These are phyloP conservation scores for Hsuehochloa calcarea DNA, from an alignment of 176 grass and related monocot genomes.

Conservation along the genomic window DNA sequence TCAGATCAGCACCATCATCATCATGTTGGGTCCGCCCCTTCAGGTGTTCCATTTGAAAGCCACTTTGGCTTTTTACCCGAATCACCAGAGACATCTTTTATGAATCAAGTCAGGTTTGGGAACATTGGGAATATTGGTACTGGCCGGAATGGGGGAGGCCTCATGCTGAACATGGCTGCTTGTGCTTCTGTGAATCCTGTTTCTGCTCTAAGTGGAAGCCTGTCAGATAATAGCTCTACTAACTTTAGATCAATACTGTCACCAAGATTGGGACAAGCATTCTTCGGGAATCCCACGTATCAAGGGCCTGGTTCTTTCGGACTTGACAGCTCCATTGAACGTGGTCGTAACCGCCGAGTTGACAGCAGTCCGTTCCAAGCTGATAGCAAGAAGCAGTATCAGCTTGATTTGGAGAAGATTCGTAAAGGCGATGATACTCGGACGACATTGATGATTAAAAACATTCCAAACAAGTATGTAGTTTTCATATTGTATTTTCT, in stretches of 20 bases:
- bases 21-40: conserved; percentile 85
- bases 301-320: conserved; percentile 48
- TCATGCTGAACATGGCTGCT: conserved; percentile 61
- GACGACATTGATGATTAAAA: conserved; percentile 97
- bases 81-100: conserved; percentile 60
- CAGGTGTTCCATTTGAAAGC: conserved; percentile 73
- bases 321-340: conserved; percentile 54
- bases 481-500: conserved; percentile 1
- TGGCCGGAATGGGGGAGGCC: conserved; percentile 39
- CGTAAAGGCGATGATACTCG: conserved; percentile 69
- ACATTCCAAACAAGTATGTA: conserved; percentile 92
- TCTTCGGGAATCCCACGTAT: conserved; percentile 61
- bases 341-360: conserved; percentile 40
- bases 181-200: conserved; percentile 43
- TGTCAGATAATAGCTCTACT: conserved; percentile 55
- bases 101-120: conserved; percentile 57
- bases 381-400: conserved; percentile 90
- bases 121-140: conserved; percentile 48
- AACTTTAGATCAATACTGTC: conserved; percentile 63
- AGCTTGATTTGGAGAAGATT: conserved; percentile 93
- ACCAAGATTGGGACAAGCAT: conserved; percentile 55
- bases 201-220: conserved; percentile 48
- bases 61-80: conserved; percentile 83
- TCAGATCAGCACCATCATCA: conserved; percentile 52
- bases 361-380: conserved; percentile 54